phyloP scores from a whole-genome alignment of 495 filamentous ascomycete genomes.

The Aspergillus egyptiacus region DNA sequence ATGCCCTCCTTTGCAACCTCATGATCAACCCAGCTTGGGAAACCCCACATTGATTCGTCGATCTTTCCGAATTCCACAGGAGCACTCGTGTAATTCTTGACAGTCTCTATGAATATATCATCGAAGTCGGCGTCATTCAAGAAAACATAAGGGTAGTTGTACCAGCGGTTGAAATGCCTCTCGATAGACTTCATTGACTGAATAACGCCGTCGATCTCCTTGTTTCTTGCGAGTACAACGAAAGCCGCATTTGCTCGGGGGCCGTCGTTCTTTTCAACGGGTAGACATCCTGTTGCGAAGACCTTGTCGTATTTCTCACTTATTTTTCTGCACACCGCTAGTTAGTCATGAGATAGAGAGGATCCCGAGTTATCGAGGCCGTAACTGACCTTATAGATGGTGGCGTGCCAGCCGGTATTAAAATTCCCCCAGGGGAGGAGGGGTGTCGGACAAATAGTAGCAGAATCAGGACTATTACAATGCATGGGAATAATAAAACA shows the following conservation, averaged over 20 bases:
- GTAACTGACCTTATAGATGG: constrained; percentile 77
- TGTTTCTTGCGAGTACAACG: constrained; percentile 92
- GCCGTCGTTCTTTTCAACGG: constrained; percentile 54
- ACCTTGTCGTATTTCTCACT: constrained; percentile 96
- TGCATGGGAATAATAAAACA: constrained; percentile 85
- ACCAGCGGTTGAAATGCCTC: constrained; percentile 99
- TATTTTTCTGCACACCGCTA: constrained; percentile 64
- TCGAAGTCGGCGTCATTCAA: constrained; percentile 98
- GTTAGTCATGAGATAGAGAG: constrained; percentile 5
- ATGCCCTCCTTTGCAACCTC: constrained; percentile 95
- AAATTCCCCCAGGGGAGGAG: constrained; percentile 68
- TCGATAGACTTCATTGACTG: constrained; percentile 97
- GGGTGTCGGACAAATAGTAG: constrained; percentile 88
- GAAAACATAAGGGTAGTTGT: constrained; percentile 98
- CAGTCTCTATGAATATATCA: constrained; percentile 78
- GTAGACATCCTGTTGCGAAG: constrained; percentile 83
- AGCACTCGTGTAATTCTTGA: constrained; percentile 82
- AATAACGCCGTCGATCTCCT: constrained; percentile 92
- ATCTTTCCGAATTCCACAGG: constrained; percentile 93
- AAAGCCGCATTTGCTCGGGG: constrained; percentile 89
- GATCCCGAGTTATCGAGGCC: not conserved
- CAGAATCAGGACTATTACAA: constrained; percentile 86
- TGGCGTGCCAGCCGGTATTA: constrained; percentile 86
- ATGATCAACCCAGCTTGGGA: constrained; percentile 90
- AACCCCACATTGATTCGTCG: constrained; percentile 87